These are phyloP conservation scores for Claviceps paspali DNA, from an alignment of 2,329 filamentous ascomycete genomes.

Conservation along the genomic window DNA sequence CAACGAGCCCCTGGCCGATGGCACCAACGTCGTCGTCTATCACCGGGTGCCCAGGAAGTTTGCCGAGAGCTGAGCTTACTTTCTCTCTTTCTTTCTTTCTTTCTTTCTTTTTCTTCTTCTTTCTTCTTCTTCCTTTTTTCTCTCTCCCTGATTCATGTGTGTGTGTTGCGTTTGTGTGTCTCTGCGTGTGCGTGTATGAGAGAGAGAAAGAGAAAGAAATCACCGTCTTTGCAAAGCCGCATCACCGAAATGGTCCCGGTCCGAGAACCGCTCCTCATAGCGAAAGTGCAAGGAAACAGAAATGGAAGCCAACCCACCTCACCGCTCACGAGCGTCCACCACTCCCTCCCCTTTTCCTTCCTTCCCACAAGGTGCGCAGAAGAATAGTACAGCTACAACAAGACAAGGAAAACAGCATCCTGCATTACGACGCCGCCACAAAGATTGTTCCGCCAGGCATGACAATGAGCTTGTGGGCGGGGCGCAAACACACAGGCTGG, in stretches of 20 bases:
- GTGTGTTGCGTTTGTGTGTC: too few species aligned
- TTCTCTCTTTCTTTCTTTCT: too few species aligned
- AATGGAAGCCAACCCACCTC: too few species aligned
- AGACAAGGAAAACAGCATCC: background rate
- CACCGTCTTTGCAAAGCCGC: background rate
- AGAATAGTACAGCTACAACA: background rate
- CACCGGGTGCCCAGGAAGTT: conserved; percentile 7
- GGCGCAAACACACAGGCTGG: background rate
- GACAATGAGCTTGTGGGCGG: background rate
- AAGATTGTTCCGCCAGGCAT: background rate
- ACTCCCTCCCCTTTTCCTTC: too few species aligned
- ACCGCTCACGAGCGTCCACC: too few species aligned
- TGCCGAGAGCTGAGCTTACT: too few species aligned
- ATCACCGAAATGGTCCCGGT: background rate
- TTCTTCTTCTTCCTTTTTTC: background rate
- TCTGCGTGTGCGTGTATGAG: too few species aligned
- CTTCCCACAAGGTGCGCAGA: too few species aligned
- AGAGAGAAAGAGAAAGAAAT: too few species aligned
- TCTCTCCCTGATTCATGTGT: too few species aligned
- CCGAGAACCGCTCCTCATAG: background rate
- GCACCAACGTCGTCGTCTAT: conserved; percentile 11
- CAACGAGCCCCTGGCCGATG: conserved; percentile 10
- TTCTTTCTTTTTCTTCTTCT: background rate
- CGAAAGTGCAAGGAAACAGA: too few species aligned
- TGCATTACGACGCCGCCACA: background rate